Base-by-base conservation (phyloP, 2,329 filamentous ascomycete species). In the Aspergillus fumigatus region DNA sequence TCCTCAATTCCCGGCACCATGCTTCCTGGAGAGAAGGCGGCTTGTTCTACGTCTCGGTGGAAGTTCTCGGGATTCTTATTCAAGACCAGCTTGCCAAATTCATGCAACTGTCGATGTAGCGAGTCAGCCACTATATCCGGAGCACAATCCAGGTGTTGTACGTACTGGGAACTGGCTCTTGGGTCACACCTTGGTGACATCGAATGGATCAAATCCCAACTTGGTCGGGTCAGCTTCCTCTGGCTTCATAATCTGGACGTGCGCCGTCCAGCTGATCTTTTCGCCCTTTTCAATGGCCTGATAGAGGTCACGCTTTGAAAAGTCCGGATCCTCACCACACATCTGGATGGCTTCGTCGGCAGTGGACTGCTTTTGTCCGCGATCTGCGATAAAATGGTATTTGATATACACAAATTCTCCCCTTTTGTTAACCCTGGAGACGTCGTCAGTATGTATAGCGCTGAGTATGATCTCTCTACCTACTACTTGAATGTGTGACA, bases 51-150 rank as follows among this genome's bases (percentile, higher is more conserved):
- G 56, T 83, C 80, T 10, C 75, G 71, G 60, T 78, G 74, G 67
- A 76, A 82, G 67, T 81, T 79, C 58, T 81, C 79, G 0, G 79
- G 79, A 66, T 82, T 82, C 66, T 80, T 81, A 68, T 82, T 83
- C 7, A 83, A 68, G 0, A 79, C 75, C 1, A 83, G 70, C 17
- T 74, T 74, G 3, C 81, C 80, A 51, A 82, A 78, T 43, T 80
- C 73, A 21, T 77, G 72, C 71, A 80, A 35, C 58, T 60, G 26
- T 8, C 10, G 29, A 32, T 32, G 29, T 11, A 32, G 1, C 29
- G 10, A 11, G 29, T 32, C 29, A 32, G 29, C 4, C 3, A 23
- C 19, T 26, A 14, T 52, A 8, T 32, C 10, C 27, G 10, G 9
- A 10, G 27, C 27, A 10, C 9, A 11, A 29, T 29, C 9, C 10